Conservation (phyloP, 257 asterid genomes). For the Petunia secreta region DNA sequence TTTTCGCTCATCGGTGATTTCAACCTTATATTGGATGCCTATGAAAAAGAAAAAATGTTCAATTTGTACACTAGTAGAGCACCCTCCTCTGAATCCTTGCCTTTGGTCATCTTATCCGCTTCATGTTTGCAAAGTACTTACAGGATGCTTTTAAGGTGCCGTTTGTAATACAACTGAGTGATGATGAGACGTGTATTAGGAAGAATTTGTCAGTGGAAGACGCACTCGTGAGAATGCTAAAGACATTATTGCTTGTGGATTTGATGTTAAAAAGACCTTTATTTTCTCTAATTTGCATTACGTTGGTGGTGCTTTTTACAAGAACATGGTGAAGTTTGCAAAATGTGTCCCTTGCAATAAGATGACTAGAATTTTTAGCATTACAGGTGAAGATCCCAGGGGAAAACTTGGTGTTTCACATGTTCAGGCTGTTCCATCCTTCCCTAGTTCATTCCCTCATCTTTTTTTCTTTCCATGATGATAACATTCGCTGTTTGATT, state of each 20-base stretch:
- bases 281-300: no score
- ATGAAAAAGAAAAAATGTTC: constrained; percentile 78
- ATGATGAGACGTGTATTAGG: constrained; percentile 97
- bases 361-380: no score
- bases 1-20: constrained; percentile 89
- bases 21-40: constrained; percentile 63
- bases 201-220: constrained; percentile 84
- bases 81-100: constrained; percentile 95
- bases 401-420: background rate
- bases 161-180: constrained; percentile 83
- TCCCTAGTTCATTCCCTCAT: constrained; percentile 92
- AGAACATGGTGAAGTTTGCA: no score
- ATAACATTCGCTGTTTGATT: constrained; percentile 76
- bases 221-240: constrained; percentile 82
- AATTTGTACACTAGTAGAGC: constrained; percentile 94
- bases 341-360: no score
- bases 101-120: constrained; percentile 54
- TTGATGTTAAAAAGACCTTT: no score
- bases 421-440: constrained; percentile 87
- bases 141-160: constrained; percentile 97
- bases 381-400: no score
- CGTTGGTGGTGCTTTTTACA: no score
- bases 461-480: constrained; percentile 59
- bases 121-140: constrained; percentile 54
- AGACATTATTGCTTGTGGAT: no score